Conservation (phyloP, 164 flowering plant genomes). For the Tetrastigma voinierianum region DNA sequence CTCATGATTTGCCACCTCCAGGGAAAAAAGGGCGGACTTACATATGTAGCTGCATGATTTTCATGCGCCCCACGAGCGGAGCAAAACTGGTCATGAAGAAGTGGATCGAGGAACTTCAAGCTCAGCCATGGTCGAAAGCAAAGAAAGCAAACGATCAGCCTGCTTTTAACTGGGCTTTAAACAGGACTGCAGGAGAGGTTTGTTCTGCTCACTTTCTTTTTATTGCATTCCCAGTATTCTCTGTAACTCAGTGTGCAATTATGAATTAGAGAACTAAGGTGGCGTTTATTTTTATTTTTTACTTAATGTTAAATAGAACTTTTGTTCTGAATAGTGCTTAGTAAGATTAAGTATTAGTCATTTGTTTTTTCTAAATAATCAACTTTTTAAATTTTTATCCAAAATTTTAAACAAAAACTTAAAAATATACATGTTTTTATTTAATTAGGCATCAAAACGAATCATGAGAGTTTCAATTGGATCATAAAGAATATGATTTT, state of each 20-base stretch:
- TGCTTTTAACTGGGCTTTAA: slow-evolving; percentile 93
- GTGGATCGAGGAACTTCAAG: slow-evolving; percentile 94
- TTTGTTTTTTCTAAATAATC: too few species aligned
- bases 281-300: too few species aligned
- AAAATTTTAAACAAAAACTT: too few species aligned
- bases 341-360: too few species aligned
- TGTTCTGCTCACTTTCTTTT: neutral
- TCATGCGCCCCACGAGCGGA: slow-evolving; percentile 79
- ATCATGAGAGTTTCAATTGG: too few species aligned
- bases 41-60: slow-evolving; percentile 97
- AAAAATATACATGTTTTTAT: too few species aligned
- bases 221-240: neutral
- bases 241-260: neutral
- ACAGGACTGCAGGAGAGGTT: slow-evolving; percentile 82
- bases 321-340: too few species aligned
- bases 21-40: slow-evolving; percentile 96
- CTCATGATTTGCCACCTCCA: slow-evolving; percentile 88
- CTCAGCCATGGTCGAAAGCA: slow-evolving; percentile 84
- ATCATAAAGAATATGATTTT: too few species aligned
- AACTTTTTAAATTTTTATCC: too few species aligned
- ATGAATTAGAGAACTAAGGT: too few species aligned
- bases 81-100: slow-evolving; percentile 81
- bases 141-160: slow-evolving; percentile 93
- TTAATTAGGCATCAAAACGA: too few species aligned
- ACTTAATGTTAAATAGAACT: too few species aligned